These are phyloP conservation scores for Diplogelasinospora grovesii DNA, from an alignment of 495 filamentous ascomycete species.

Conservation along the genomic window DNA sequence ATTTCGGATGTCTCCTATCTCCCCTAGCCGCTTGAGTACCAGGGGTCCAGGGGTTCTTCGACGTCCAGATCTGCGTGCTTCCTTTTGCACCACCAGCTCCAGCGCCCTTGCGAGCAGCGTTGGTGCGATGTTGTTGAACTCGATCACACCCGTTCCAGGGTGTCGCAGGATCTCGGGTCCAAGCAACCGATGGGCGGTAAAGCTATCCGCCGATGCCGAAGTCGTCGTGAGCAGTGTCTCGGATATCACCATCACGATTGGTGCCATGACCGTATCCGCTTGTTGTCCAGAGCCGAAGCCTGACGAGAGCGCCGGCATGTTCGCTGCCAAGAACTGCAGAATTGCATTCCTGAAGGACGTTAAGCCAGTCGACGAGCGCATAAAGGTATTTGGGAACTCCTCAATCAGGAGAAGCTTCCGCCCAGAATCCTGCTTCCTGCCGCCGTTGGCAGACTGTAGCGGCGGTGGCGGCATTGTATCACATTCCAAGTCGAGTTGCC, in stretches of 20 bases:
- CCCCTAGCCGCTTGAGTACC: conserved; percentile 67
- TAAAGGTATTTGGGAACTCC: conserved; percentile 85
- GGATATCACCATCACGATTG: conserved; percentile 83
- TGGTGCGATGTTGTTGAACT: conserved; percentile 87
- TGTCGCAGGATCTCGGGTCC: conserved; percentile 79
- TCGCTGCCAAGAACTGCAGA: conserved; percentile 62
- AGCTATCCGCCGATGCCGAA: conserved; percentile 71
- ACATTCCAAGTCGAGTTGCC: conserved; percentile 59
- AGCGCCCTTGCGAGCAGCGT: conserved; percentile 82
- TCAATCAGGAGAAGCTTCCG: conserved; percentile 72
- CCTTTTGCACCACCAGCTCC: conserved; percentile 69
- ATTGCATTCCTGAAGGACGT: conserved; percentile 70
- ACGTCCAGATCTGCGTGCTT: conserved; percentile 63
- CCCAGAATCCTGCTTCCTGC: conserved; percentile 9
- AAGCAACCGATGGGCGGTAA: conserved; percentile 82
- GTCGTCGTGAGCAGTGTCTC: conserved; percentile 75
- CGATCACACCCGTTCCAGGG: conserved; percentile 65
- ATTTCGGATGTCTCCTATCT: conserved; percentile 86
- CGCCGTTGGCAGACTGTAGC: neutral
- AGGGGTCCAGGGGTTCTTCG: conserved; percentile 59
- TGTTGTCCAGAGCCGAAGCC: conserved; percentile 23
- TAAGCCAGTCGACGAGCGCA: conserved; percentile 57
- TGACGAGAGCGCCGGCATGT: conserved; percentile 41
- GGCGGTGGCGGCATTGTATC: conserved; percentile 21
- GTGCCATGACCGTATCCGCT: conserved; percentile 49